A percentile compares a stretch with the other conserved stretches of the same genome.
These are phyloP conservation scores for Ganoderma sinense DNA, from an alignment of 1,284 basidiomycete species.

Conservation along the genomic window DNA sequence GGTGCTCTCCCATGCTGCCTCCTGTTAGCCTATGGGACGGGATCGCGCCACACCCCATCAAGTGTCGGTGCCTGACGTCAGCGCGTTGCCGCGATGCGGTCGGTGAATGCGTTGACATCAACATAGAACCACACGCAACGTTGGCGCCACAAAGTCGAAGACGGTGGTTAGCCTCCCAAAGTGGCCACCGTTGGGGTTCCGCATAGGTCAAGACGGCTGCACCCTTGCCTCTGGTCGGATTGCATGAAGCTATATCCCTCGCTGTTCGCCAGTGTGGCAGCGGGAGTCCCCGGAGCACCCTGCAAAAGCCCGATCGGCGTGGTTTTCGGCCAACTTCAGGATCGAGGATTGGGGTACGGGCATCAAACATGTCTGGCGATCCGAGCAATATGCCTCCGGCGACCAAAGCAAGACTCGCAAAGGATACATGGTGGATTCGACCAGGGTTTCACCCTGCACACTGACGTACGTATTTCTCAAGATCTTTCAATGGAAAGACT, in stretches of 20 bases:
- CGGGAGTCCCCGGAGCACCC: background rate
- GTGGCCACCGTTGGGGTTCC: background rate
- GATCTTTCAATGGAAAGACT: background rate
- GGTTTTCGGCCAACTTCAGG: background rate
- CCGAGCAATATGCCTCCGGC: constrained; percentile 1
- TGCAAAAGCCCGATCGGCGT: background rate
- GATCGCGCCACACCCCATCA: background rate
- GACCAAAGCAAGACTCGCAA: background rate
- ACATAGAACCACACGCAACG: constrained; percentile 3
- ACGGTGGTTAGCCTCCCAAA: background rate
- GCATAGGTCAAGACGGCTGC: background rate
- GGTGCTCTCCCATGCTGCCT: background rate
- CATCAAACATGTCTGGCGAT: constrained; percentile 8
- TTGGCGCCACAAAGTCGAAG: background rate
- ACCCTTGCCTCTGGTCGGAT: background rate
- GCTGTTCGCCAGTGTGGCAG: background rate
- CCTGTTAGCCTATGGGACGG: background rate
- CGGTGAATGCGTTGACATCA: background rate
- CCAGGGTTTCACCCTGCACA: background rate
- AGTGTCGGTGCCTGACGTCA: background rate
- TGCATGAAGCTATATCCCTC: constrained; percentile 2
- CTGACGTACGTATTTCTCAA: background rate
- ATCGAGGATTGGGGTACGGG: background rate
- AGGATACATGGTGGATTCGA: background rate
- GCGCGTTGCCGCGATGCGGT: background rate